A percentile compares a stretch with the other conserved stretches of the same genome.
phyloP scores from a whole-genome alignment of 2,329 filamentous ascomycete genomes.

The Colletotrichum graminicola region DNA sequence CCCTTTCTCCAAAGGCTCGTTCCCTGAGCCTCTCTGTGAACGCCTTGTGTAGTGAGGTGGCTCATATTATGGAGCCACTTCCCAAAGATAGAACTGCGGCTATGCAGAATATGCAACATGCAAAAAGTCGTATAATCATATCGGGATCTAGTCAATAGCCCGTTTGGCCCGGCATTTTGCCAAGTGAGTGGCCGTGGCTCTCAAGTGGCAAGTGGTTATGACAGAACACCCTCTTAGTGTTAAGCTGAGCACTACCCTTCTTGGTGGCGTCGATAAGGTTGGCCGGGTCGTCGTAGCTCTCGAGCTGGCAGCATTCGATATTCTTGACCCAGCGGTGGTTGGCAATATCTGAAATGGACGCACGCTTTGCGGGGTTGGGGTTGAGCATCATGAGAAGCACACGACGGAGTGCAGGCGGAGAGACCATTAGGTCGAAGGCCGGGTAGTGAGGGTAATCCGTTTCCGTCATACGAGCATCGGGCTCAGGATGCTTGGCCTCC shows the following conservation, averaged over 20 bases:
- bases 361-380: constrained; percentile 78
- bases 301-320: constrained; percentile 83
- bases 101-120: constrained; percentile 37
- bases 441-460: constrained; percentile 74
- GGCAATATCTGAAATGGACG: constrained; percentile 76
- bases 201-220: constrained; percentile 69
- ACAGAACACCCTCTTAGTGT: constrained; percentile 66
- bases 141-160: constrained; percentile 58
- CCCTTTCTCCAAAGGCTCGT: background rate
- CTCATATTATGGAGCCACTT: constrained; percentile 23
- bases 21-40: constrained; percentile 27
- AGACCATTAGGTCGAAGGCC: constrained; percentile 74
- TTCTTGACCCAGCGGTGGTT: constrained; percentile 79
- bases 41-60: constrained; percentile 24
- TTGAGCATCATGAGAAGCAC: constrained; percentile 86
- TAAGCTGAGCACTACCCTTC: constrained; percentile 59
- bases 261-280: constrained; percentile 72
- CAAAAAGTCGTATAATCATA: constrained; percentile 37
- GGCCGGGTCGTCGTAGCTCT: constrained; percentile 75
- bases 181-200: constrained; percentile 61
- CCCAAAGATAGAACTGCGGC: constrained; percentile 28
- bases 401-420: constrained; percentile 76
- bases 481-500: constrained; percentile 65
- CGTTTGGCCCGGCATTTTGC: constrained; percentile 68
- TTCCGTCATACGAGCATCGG: constrained; percentile 60